Evolutionary conservation across 495 filamentous ascomycete species (phyloP), one percentile per base, ranked within the genome.

Genomic region (Neurospora sp.): DNA sequence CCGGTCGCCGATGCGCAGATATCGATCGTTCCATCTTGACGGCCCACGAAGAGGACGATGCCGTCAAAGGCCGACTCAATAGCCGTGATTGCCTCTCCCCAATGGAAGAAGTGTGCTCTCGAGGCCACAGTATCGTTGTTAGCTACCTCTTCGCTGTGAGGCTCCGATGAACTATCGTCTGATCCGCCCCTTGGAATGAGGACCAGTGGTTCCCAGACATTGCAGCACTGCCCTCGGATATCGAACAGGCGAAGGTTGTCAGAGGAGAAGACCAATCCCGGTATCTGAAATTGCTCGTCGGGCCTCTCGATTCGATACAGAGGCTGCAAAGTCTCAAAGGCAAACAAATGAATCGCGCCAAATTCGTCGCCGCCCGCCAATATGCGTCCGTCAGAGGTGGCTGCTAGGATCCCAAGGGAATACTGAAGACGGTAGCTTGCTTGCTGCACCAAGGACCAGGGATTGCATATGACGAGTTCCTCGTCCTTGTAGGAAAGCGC

Each of bases 11-110:
- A 37, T 37, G 77, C 74, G 37, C 77, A 71, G 38, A 79, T 37
- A 11, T 74, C 76, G 46, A 79, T 79, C 8, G 73, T 73, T 4
- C 77, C 76, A n/a, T 79, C 73, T 66, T 75, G 70, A 41, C 77
- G 76, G 27, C 76, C 76, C 38, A 76, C 77, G 11, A 79, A 75
- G 1, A 79, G 39, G 42, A 72, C 76, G 20, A 70, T 42, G 1
- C 70, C 70, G 40, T 76, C 74, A 3, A 70, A 73, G 23, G 76
- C 71, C 46, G 75, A 73, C 20, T 46, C 62, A 54, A 79, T 72
- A 20, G 71, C 71, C 20, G 62, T 73, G 39, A 79, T 79, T 10
- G 46, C 69, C 44, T 76, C 73, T 70, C 71, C 71, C 39, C 39
- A 41, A 41, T 41, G 39, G 39, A 41, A 41, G 39, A 41, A 41